Conservation (phyloP, 2,329 filamentous ascomycete species). For the Fusarium oligoseptatum region DNA sequence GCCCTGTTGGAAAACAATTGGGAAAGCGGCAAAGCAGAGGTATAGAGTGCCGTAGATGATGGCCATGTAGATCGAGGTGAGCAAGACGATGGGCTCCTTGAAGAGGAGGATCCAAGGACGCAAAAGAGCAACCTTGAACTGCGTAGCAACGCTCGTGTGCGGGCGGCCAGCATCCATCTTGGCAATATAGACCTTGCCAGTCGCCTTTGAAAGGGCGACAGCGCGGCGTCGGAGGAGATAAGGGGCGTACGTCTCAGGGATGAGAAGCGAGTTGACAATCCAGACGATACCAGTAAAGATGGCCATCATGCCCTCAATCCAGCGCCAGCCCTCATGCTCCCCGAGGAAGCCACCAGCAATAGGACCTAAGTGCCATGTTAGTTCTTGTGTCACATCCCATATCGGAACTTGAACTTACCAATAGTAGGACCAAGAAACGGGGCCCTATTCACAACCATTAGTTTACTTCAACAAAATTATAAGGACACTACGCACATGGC, state of each 20-base stretch:
- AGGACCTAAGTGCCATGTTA: slow-evolving; percentile 56
- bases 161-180: slow-evolving; percentile 61
- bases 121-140: slow-evolving; percentile 69
- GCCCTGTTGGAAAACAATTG: slow-evolving; percentile 71
- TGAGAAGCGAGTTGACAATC: slow-evolving; percentile 62
- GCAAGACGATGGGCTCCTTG: slow-evolving; percentile 74
- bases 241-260: slow-evolving; percentile 73
- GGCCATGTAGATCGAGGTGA: slow-evolving; percentile 74
- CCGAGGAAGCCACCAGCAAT: slow-evolving; percentile 74
- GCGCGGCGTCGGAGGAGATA: slow-evolving; percentile 68
- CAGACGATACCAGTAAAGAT: slow-evolving; percentile 72
- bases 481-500: slow-evolving; percentile 53
- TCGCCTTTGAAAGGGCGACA: slow-evolving; percentile 62
- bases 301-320: slow-evolving; percentile 73
- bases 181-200: slow-evolving; percentile 68
- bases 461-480: not conserved
- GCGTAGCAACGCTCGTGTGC: slow-evolving; percentile 57
- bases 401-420: slow-evolving; percentile 49
- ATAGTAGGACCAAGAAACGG: slow-evolving; percentile 73
- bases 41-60: slow-evolving; percentile 69
- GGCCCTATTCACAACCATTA: slow-evolving; percentile 49
- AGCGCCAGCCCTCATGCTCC: slow-evolving; percentile 71
- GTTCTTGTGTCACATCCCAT: not conserved
- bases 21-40: slow-evolving; percentile 67
- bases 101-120: slow-evolving; percentile 76